Percentiles rank a stretch among this genome's conserved stretches.
Conservation (phyloP, 2,329 filamentous ascomycete genomes). For the Tolypocladium ovalisporum region DNA sequence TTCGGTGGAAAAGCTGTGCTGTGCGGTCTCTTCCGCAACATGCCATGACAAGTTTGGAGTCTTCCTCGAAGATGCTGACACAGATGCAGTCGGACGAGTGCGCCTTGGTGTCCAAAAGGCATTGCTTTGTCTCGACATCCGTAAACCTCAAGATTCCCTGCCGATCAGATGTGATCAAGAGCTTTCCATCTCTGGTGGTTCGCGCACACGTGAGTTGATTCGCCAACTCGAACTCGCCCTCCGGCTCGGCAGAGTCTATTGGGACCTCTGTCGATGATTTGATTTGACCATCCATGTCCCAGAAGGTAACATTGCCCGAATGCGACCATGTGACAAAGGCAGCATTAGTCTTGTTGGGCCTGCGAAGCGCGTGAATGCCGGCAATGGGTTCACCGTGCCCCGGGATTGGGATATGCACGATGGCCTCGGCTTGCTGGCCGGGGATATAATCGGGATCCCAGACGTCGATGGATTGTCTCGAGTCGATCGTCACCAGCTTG, state of each 20-base stretch:
- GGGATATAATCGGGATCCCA: conserved; percentile 37
- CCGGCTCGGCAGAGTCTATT: conserved; percentile 50
- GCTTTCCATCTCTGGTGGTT: conserved; percentile 48
- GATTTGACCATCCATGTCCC: conserved; percentile 63
- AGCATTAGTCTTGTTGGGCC: conserved; percentile 49
- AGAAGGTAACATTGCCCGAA: conserved; percentile 71
- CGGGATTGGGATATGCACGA: conserved; percentile 44
- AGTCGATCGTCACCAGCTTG: conserved; percentile 65
- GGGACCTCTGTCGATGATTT: conserved; percentile 54
- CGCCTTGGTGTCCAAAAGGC: conserved; percentile 65
- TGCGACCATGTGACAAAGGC: conserved; percentile 85
- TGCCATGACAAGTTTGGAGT: conserved; percentile 57
- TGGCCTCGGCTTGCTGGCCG: conserved; percentile 23
- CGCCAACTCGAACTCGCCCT: conserved; percentile 36
- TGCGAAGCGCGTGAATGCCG: conserved; percentile 58
- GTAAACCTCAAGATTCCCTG: conserved; percentile 70
- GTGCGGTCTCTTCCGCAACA: conserved; percentile 82
- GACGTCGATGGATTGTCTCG: conserved; percentile 63
- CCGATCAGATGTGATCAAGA: conserved; percentile 76
- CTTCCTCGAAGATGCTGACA: conserved; percentile 59
- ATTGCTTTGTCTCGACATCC: conserved; percentile 49
- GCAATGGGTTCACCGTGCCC: conserved; percentile 56
- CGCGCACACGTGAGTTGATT: conserved; percentile 52
- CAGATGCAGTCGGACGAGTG: conserved; percentile 79
- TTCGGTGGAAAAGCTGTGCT: conserved; percentile 73